phyloP scores from a whole-genome alignment of 495 filamentous ascomycete species.

The Mytilinidion resinicola region DNA sequence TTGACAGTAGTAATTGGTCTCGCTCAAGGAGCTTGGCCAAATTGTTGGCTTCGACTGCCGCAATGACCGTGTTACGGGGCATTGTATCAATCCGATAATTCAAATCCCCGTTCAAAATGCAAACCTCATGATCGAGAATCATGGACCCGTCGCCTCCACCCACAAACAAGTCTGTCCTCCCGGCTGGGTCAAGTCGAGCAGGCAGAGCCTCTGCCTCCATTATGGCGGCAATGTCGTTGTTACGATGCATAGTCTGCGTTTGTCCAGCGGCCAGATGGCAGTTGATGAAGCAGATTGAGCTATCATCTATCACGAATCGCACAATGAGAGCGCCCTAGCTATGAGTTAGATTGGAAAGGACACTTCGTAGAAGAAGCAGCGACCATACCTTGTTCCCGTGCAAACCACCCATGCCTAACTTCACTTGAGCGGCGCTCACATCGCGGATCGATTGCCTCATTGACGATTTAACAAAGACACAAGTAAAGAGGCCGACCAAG shows the following conservation, averaged over 20 bases:
- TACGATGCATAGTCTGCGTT: slow-evolving; percentile 77
- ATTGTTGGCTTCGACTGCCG: slow-evolving; percentile 70
- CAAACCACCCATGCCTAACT: slow-evolving; percentile 87
- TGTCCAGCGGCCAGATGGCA: slow-evolving; percentile 96
- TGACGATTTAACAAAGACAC: slow-evolving; percentile 81
- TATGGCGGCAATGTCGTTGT: slow-evolving; percentile 88
- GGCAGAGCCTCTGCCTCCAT: slow-evolving; percentile 72
- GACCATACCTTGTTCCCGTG: slow-evolving; percentile 80
- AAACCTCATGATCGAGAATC: slow-evolving; percentile 96
- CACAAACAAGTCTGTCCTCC: slow-evolving; percentile 68
- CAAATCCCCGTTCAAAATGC: slow-evolving; percentile 89
- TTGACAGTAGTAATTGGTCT: slow-evolving; percentile 83
- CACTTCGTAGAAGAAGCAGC: neutral
- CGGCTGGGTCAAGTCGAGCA: slow-evolving; percentile 17
- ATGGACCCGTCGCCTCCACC: slow-evolving; percentile 91
- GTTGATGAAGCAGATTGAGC: slow-evolving; percentile 91
- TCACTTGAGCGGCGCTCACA: slow-evolving; percentile 74
- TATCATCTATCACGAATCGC: slow-evolving; percentile 86
- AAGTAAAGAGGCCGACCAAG: slow-evolving; percentile 90
- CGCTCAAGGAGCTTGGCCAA: slow-evolving; percentile 86
- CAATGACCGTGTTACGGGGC: slow-evolving; percentile 82
- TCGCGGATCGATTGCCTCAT: slow-evolving; percentile 68
- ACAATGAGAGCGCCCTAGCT: slow-evolving; percentile 75
- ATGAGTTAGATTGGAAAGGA: neutral
- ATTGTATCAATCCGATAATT: slow-evolving; percentile 99